Evolutionary conservation across 108 stramenopile species (phyloP).

Genomic region (Schizochytrium sp.): DNA sequence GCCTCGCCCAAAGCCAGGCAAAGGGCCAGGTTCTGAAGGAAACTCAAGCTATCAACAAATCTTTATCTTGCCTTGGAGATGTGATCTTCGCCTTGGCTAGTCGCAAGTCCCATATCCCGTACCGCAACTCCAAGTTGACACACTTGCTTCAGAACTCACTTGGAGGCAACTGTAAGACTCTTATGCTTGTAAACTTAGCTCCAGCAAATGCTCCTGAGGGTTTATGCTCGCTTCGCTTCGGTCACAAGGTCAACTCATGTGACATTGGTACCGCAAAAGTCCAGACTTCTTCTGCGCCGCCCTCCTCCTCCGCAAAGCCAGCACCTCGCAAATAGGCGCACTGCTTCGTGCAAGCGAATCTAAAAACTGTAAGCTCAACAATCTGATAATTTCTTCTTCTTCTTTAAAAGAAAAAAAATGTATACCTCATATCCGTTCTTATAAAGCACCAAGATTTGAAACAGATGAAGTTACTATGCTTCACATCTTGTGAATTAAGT

Average conservation of each 20-base stretch:
- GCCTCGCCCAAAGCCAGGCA: constrained; percentile 69
- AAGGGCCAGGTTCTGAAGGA: constrained; percentile 69
- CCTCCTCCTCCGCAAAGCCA: neutral
- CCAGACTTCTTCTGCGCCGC: neutral
- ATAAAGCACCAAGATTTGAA: too few species aligned
- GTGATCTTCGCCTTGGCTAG: constrained; percentile 74
- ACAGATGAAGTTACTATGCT: too few species aligned
- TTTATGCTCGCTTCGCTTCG: constrained; percentile 91
- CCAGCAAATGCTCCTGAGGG: constrained; percentile 82
- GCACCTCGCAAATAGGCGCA: too few species aligned
- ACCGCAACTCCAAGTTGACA: constrained; percentile 80
- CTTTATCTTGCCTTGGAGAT: constrained; percentile 76
- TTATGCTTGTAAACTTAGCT: constrained; percentile 75
- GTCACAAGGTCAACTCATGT: constrained; percentile 73
- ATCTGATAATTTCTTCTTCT: too few species aligned
- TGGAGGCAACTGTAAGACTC: constrained; percentile 73
- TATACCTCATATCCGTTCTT: too few species aligned
- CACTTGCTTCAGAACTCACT: constrained; percentile 73
- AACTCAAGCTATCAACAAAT: constrained; percentile 76
- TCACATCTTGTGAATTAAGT: too few species aligned
- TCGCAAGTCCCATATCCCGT: constrained; percentile 73
- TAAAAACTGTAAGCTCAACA: too few species aligned
- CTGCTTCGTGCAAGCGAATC: too few species aligned
- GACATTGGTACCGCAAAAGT: constrained; percentile 66
- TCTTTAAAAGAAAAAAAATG: too few species aligned